A percentile compares a stretch with the other conserved stretches of the same genome.
These are phyloP conservation scores for Euphorbia pulcherrima DNA, from an alignment of 345 rosid species.

Conservation along the genomic window DNA sequence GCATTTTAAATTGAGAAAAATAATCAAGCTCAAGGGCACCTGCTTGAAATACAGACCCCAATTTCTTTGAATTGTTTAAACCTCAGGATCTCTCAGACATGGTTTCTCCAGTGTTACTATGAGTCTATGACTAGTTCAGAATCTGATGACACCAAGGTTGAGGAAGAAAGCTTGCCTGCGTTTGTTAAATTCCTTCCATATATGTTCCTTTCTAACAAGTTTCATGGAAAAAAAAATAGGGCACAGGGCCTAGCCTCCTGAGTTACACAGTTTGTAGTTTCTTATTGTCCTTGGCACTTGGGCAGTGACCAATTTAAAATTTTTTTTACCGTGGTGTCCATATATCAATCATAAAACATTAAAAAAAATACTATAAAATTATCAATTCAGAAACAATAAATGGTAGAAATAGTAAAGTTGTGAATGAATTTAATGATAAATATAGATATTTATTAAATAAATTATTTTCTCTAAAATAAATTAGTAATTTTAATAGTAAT, in stretches of 20 bases:
- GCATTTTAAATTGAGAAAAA: too few species aligned
- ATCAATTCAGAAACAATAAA: too few species aligned
- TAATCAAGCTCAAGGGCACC: neutral
- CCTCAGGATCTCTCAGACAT: constrained; percentile 14
- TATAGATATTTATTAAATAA: too few species aligned
- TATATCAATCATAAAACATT: too few species aligned
- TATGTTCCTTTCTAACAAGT: neutral
- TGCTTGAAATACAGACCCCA: neutral
- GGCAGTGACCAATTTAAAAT: too few species aligned
- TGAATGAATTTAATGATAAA: too few species aligned
- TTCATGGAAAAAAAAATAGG: neutral
- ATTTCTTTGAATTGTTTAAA: neutral
- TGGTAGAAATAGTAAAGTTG: too few species aligned
- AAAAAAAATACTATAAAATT: too few species aligned
- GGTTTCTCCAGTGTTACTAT: constrained; percentile 9
- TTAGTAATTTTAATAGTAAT: too few species aligned
- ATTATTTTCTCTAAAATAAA: too few species aligned
- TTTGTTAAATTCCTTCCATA: neutral
- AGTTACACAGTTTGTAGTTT: too few species aligned
- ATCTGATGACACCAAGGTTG: constrained; percentile 9
- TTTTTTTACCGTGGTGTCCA: too few species aligned
- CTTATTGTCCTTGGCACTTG: neutral
- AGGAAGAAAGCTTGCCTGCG: constrained; percentile 4
- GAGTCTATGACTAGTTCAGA: constrained; percentile 9
- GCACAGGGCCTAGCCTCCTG: neutral